These are phyloP conservation scores for Ophiosphaerella herpotricha DNA, from an alignment of 2,329 filamentous ascomycete species.

Conservation along the genomic window DNA sequence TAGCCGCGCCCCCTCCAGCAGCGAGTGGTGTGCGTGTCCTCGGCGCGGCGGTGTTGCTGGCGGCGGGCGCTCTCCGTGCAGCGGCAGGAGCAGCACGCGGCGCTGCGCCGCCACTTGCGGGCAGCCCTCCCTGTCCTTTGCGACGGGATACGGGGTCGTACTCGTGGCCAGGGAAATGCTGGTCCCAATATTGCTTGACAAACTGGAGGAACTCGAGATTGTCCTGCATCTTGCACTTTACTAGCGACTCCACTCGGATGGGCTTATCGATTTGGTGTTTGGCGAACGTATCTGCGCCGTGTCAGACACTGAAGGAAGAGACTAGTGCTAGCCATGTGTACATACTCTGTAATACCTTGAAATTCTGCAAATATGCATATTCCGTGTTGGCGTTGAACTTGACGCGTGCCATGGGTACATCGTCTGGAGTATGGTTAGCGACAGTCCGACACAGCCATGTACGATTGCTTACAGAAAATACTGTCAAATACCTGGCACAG, in stretches of 20 bases:
- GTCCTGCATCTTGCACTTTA: constrained; percentile 99
- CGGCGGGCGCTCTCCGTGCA: constrained; percentile 51
- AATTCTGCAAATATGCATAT: constrained; percentile 97
- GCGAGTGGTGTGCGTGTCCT: constrained; percentile 48
- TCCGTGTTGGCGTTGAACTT: constrained; percentile 98
- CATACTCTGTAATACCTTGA: constrained; percentile 95
- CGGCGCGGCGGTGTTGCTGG: constrained; percentile 45
- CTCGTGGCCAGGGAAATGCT: constrained; percentile 95
- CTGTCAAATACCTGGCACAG: constrained; percentile 98
- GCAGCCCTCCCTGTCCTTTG: constrained; percentile 73
- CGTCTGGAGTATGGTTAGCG: constrained; percentile 55
- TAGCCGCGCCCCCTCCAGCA: constrained; percentile 60
- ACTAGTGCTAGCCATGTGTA: neutral
- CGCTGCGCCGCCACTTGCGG: constrained; percentile 49
- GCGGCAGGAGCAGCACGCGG: constrained; percentile 58
- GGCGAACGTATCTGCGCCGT: constrained; percentile 72
- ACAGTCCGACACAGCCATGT: no score
- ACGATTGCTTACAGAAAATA: constrained; percentile 72
- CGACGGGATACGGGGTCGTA: constrained; percentile 88
- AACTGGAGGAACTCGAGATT: constrained; percentile 99
- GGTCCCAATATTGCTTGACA: constrained; percentile 96
- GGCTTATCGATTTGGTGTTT: constrained; percentile 88
- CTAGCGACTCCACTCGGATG: constrained; percentile 82
- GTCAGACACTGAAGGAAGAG: constrained; percentile 5
- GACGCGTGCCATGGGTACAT: constrained; percentile 92